A percentile compares a stretch with the other conserved stretches of the same genome.
Conservation (phyloP, 176 grass and related monocot species). For the Elaeis guineensis region DNA sequence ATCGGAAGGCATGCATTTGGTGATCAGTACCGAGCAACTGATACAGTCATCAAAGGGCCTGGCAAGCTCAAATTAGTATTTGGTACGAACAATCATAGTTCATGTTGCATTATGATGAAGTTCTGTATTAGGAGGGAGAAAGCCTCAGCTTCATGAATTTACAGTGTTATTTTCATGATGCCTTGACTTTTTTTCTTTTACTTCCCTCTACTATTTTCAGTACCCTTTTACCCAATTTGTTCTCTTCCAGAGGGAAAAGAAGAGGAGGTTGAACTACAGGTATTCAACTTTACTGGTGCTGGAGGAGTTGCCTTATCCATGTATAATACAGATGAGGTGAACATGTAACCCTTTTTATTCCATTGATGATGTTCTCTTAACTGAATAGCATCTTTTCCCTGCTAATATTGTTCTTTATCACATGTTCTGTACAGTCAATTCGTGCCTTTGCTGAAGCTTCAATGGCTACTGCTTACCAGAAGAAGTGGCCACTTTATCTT, state of each 20-base stretch:
- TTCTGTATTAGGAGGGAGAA: no score
- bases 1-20: constrained; percentile 98
- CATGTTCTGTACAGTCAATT: constrained; percentile 59
- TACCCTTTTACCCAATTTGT: constrained; percentile 4
- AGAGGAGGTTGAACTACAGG: constrained; percentile 67
- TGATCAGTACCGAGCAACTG: constrained; percentile 96
- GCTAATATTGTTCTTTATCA: not conserved
- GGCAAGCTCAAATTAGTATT: constrained; percentile 97
- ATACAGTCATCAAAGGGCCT: constrained; percentile 88
- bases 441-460: constrained; percentile 79
- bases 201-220: not conserved
- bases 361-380: not conserved
- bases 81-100: constrained; percentile 36
- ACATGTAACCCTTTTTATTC: constrained; percentile 1
- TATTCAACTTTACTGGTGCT: constrained; percentile 91
- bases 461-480: constrained; percentile 80
- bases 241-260: constrained; percentile 64
- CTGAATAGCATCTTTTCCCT: not conserved
- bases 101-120: not conserved
- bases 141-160: not conserved
- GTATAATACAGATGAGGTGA: constrained; percentile 97
- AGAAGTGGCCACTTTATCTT: constrained; percentile 96
- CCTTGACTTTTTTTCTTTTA: not conserved
- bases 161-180: not conserved
- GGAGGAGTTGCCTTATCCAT: constrained; percentile 91